Conservation (phyloP, 2,329 filamentous ascomycete species). For the Lachnum nothofagi region DNA sequence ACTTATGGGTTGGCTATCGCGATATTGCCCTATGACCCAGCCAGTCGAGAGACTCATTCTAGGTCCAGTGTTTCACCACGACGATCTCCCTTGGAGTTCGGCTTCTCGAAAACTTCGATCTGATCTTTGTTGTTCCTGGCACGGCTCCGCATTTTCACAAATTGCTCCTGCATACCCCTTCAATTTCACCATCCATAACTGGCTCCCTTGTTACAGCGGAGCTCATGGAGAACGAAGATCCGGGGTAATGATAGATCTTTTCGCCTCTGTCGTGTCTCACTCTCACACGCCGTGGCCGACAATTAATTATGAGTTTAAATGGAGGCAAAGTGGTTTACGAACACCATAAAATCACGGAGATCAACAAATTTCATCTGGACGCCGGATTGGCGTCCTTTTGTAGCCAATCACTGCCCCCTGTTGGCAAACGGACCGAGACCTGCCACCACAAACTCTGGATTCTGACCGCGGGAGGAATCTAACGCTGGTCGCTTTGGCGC, state of each 20-base stretch:
- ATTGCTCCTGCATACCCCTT: slow-evolving; percentile 19
- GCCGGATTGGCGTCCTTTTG: neutral
- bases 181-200: slow-evolving; percentile 7
- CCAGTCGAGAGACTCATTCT: slow-evolving; percentile 13
- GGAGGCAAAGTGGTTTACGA: neutral
- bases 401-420: neutral
- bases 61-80: slow-evolving; percentile 17
- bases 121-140: slow-evolving; percentile 22
- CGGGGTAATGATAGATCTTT: slow-evolving; percentile 10
- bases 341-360: neutral
- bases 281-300: neutral
- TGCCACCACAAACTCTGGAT: neutral
- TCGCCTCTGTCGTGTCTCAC: neutral
- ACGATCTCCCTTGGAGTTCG: slow-evolving; percentile 10
- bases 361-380: neutral
- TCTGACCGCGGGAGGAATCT: neutral
- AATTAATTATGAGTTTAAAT: neutral
- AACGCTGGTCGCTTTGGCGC: neutral
- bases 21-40: slow-evolving; percentile 5
- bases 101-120: slow-evolving; percentile 23
- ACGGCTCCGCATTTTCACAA: slow-evolving; percentile 18
- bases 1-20: slow-evolving; percentile 3
- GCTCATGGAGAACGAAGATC: slow-evolving; percentile 7
- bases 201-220: slow-evolving; percentile 10
- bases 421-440: neutral